phyloP scores from a whole-genome alignment of 2,329 filamentous ascomycete genomes.

The Boeremia lycopersici region DNA sequence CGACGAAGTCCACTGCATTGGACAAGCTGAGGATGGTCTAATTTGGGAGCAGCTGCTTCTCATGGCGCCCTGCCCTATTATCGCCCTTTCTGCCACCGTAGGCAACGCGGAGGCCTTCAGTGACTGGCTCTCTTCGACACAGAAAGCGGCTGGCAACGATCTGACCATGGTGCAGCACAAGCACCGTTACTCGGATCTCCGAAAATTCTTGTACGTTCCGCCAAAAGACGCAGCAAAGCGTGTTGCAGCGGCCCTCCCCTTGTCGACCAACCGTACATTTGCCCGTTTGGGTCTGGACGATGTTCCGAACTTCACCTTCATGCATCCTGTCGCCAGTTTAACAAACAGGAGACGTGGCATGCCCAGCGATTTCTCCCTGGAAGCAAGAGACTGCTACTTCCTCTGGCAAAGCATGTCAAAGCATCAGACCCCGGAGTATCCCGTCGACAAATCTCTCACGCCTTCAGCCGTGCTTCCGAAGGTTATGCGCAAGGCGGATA shows the following conservation, averaged over 20 bases:
- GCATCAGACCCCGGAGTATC: slow-evolving; percentile 58
- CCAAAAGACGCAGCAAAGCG: slow-evolving; percentile 47
- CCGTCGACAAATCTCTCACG: slow-evolving; percentile 57
- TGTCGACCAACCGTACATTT: slow-evolving; percentile 47
- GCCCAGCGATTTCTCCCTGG: slow-evolving; percentile 70
- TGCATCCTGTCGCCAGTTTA: slow-evolving; percentile 71
- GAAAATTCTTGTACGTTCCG: slow-evolving; percentile 73
- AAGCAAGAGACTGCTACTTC: slow-evolving; percentile 71
- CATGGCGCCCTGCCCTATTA: slow-evolving; percentile 75
- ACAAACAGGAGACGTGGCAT: slow-evolving; percentile 66
- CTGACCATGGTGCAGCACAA: slow-evolving; percentile 72
- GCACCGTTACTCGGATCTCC: slow-evolving; percentile 75
- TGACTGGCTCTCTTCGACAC: slow-evolving; percentile 69
- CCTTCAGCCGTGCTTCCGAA: slow-evolving; percentile 58
- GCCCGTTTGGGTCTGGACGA: slow-evolving; percentile 56
- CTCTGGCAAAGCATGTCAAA: slow-evolving; percentile 70
- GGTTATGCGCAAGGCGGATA: slow-evolving; percentile 67
- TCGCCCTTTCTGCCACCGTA: slow-evolving; percentile 79
- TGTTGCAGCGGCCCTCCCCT: slow-evolving; percentile 56
- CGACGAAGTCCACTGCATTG: slow-evolving; percentile 82
- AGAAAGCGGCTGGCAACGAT: slow-evolving; percentile 66
- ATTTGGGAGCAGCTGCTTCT: slow-evolving; percentile 81
- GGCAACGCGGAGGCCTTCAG: slow-evolving; percentile 75
- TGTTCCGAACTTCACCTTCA: slow-evolving; percentile 59
- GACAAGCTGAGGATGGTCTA: slow-evolving; percentile 75